These are phyloP conservation scores for Lasiosphaeria hispida DNA, from an alignment of 495 filamentous ascomycete genomes.

Conservation along the genomic window DNA sequence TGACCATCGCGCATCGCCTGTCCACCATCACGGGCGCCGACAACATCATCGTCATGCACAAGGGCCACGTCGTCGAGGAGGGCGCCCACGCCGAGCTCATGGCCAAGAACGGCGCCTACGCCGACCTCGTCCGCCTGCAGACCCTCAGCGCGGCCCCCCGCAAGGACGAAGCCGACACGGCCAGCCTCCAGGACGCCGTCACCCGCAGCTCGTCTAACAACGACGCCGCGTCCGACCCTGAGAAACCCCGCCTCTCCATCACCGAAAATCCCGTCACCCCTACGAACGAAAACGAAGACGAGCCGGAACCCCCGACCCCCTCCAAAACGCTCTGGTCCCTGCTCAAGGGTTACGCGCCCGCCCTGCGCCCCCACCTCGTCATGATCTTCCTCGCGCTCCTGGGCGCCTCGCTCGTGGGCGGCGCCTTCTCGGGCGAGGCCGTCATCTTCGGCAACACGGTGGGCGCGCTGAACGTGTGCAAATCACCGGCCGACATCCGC, in stretches of 20 bases:
- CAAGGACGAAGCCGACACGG: conserved; percentile 32
- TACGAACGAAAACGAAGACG: conserved; percentile 20
- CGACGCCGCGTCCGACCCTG: background rate
- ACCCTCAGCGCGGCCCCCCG: conserved; percentile 43
- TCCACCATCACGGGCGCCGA: conserved; percentile 11
- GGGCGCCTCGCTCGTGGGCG: conserved; percentile 24
- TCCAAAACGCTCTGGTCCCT: conserved; percentile 18
- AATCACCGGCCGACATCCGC: conserved; percentile 44
- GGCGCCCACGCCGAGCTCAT: conserved; percentile 3
- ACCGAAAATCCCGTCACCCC: background rate
- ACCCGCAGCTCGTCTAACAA: background rate
- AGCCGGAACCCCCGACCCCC: conserved; percentile 40
- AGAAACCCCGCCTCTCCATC: background rate
- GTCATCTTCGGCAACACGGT: conserved; percentile 35
- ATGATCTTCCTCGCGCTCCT: conserved; percentile 20
- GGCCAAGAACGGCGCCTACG: conserved; percentile 5
- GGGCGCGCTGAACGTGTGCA: conserved; percentile 34
- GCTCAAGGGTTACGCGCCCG: conserved; percentile 12
- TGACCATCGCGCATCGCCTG: conserved; percentile 64
- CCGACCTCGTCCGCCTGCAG: conserved; percentile 48
- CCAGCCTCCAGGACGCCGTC: background rate
- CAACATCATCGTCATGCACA: conserved; percentile 16
- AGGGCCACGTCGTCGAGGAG: conserved; percentile 7
- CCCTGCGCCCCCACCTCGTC: conserved; percentile 19
- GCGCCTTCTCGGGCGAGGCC: conserved; percentile 30